Percentiles rank a stretch among this genome's conserved stretches.
phyloP scores from a whole-genome alignment of 805 yeast genomes.

The Cyberlindnera samutprakarnensis region DNA sequence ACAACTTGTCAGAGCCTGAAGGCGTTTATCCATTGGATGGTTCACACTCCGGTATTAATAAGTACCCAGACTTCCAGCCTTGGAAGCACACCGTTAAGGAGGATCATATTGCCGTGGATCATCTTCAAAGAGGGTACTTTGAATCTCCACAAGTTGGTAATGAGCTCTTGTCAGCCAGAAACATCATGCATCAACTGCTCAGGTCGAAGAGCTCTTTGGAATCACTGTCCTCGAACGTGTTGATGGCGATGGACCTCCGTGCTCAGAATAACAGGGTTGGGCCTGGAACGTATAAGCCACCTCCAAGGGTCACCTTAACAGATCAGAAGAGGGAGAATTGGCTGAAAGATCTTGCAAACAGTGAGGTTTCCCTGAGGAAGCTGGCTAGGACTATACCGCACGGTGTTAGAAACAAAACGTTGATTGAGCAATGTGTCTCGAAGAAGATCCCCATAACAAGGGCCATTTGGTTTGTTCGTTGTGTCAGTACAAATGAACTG shows the following conservation, averaged over 20 bases:
- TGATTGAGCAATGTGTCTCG: slow-evolving; percentile 65
- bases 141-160: slow-evolving; percentile 56
- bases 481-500: slow-evolving; percentile 76
- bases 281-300: slow-evolving; percentile 60
- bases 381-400: slow-evolving; percentile 82
- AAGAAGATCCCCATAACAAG: slow-evolving; percentile 69
- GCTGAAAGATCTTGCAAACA: slow-evolving; percentile 73
- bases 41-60: slow-evolving; percentile 12
- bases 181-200: slow-evolving; percentile 32
- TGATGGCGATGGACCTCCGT: slow-evolving; percentile 41
- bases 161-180: slow-evolving; percentile 67
- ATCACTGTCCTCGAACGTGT: slow-evolving; percentile 40
- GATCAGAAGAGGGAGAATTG: slow-evolving; percentile 81
- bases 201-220: slow-evolving; percentile 30
- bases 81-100: slow-evolving; percentile 59
- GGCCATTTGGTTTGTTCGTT: slow-evolving; percentile 86
- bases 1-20: slow-evolving; percentile 25
- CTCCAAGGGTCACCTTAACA: slow-evolving; percentile 85
- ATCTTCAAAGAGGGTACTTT: slow-evolving; percentile 63
- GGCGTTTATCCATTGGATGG: slow-evolving; percentile 27
- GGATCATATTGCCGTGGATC: slow-evolving; percentile 42
- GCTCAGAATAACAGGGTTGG: slow-evolving; percentile 36
- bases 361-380: slow-evolving; percentile 54
- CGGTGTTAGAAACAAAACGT: slow-evolving; percentile 67
- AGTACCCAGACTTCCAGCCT: slow-evolving; percentile 65